Conservation (phyloP, 2,329 filamentous ascomycete species). For the Paraphaeosphaeria minitans region DNA sequence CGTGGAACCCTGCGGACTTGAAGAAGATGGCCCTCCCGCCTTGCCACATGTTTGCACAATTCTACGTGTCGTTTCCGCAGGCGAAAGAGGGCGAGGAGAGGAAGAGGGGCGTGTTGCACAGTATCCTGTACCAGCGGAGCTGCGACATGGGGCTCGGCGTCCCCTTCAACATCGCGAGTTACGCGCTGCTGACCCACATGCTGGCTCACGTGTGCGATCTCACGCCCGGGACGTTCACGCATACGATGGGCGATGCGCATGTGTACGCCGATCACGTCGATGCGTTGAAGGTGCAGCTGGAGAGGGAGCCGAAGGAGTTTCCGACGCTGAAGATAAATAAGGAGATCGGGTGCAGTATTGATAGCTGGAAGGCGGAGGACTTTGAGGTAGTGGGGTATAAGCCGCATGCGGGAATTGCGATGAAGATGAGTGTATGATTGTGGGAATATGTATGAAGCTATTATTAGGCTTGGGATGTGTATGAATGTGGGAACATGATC, state of each 20-base stretch:
- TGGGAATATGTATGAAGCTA: background rate
- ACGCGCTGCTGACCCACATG: slow-evolving; percentile 94
- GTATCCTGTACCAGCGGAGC: slow-evolving; percentile 88
- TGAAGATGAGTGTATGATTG: slow-evolving; percentile 93
- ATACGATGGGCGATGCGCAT: slow-evolving; percentile 98
- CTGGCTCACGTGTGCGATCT: slow-evolving; percentile 85
- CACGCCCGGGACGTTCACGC: slow-evolving; percentile 83
- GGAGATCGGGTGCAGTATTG: slow-evolving; percentile 74
- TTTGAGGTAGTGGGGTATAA: slow-evolving; percentile 88
- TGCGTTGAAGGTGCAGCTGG: slow-evolving; percentile 79
- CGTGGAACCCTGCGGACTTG: slow-evolving; percentile 91
- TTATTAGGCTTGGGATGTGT: background rate
- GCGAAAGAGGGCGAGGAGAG: slow-evolving; percentile 36
- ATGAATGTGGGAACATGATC: background rate
- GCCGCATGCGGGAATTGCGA: slow-evolving; percentile 87
- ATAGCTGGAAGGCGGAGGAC: slow-evolving; percentile 88
- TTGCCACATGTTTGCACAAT: slow-evolving; percentile 98
- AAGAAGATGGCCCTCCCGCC: slow-evolving; percentile 89
- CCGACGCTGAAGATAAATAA: slow-evolving; percentile 76
- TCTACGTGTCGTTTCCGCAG: slow-evolving; percentile 79
- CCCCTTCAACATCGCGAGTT: slow-evolving; percentile 96
- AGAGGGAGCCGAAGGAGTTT: slow-evolving; percentile 79
- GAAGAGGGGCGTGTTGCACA: slow-evolving; percentile 74
- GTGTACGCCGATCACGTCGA: slow-evolving; percentile 93
- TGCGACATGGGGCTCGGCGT: slow-evolving; percentile 98